These are phyloP conservation scores for Asterophora parasitica DNA, from an alignment of 768 basidiomycete species.

Conservation along the genomic window DNA sequence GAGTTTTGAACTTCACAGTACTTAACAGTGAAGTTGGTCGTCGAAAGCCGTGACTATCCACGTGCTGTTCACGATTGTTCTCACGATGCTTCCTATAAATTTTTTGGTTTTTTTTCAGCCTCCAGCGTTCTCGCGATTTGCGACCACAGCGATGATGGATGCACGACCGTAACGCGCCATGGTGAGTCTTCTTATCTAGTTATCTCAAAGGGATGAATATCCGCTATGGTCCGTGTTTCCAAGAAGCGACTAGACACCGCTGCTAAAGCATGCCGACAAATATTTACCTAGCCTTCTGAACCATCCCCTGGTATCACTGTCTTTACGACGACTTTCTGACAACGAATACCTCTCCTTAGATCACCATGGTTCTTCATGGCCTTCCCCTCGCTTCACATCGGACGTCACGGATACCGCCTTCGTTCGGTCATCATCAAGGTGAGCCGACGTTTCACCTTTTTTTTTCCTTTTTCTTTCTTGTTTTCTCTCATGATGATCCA, in stretches of 20 bases:
- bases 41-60: too few relatives aligned
- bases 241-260: conserved; percentile 88
- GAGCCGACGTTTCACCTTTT: background rate
- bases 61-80: background rate
- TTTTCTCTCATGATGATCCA: conserved; percentile 45
- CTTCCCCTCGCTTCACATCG: background rate
- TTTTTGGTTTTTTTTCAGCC: background rate
- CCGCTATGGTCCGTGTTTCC: conserved; percentile 93
- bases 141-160: too few relatives aligned
- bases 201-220: conserved; percentile 43
- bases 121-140: background rate
- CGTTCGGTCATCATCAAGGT: conserved; percentile 3
- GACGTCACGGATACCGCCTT: background rate
- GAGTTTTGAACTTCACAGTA: too few relatives aligned
- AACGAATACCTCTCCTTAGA: background rate
- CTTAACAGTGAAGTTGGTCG: too few relatives aligned
- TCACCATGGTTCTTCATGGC: background rate
- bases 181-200: conserved; percentile 43
- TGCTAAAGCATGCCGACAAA: conserved; percentile 65
- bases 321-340: conserved; percentile 9
- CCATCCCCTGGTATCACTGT: conserved; percentile 60
- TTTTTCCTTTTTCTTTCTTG: conserved; percentile 20
- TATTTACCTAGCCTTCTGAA: conserved; percentile 78
- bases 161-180: conserved; percentile 60
- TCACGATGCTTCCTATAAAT: conserved; percentile 10